Evolutionary conservation across 768 basidiomycete genomes (phyloP), one percentile per base, ranked within the genome.

Genomic region (Tricholoma sp.): DNA sequence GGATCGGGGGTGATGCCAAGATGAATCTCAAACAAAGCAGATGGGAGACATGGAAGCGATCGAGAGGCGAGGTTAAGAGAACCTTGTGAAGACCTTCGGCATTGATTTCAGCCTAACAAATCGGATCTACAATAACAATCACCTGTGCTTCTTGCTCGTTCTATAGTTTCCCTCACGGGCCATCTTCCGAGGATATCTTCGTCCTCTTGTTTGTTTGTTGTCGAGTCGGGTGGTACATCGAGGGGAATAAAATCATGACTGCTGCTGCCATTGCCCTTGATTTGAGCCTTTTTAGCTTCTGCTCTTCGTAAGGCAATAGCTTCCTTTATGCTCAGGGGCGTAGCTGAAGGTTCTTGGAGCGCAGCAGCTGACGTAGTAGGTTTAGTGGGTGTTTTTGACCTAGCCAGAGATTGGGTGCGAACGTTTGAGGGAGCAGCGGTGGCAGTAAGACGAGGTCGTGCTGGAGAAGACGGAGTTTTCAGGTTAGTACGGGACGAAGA

Each of bases 301-400:
- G 90, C 89, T 42, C 90, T 77, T 59, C 82, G 89, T 45, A 89
- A 72, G 2, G 90, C 90, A 65, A 93, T 91, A 12, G 84, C 86
- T 59, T 91, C 91, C 62, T 84, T 84, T 59, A 91, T 79, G 64
- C 80, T 89, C 15, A 78, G 66, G 31, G 73, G 42, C 17, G 59
- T 49, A 13, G 56, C 45, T 11, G 48, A 3, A 44, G 61, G 11
- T 4, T 56, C 59, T 52, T 57, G 48, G 31, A 47, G 18, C 50
- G 52, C 59, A 10, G 60, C 50, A 15, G 61, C 56, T 13, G 42
- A 31, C 37, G 42, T 45, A 39, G 42, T 45, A 39, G 62, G 57
- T 20, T 60, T 63, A 7, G 62, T 56, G 1, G 66, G 59, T 11
- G 66, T 67, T 2, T 58, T 56, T 49, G 69, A 57, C 55, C 65